Conservation (phyloP, 495 filamentous ascomycete genomes). For the Trypethelium eluteriae region DNA sequence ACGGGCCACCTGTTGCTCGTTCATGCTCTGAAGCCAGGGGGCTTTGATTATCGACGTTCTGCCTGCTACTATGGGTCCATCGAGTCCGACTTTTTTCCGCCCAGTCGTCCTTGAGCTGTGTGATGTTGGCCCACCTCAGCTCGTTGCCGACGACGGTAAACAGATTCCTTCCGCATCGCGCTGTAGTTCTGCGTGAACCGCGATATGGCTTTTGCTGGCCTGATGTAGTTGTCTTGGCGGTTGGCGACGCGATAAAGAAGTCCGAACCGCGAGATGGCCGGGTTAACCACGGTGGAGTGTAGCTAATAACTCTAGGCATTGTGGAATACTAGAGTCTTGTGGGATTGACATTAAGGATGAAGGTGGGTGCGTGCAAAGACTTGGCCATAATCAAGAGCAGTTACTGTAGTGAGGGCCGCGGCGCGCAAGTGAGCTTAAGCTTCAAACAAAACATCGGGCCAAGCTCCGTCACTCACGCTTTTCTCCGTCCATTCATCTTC, state of each 20-base stretch:
- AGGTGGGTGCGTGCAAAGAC: not conserved
- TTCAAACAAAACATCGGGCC: not conserved
- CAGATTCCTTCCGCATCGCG: slow-evolving; percentile 66
- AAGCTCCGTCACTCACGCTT: not conserved
- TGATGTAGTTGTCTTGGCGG: slow-evolving; percentile 33
- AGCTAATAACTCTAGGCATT: slow-evolving; percentile 76
- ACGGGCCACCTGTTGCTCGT: not conserved
- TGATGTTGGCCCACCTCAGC: slow-evolving; percentile 77
- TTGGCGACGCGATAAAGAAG: slow-evolving; percentile 45
- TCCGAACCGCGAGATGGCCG: slow-evolving; percentile 64
- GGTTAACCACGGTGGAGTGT: slow-evolving; percentile 76
- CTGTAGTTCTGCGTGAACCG: slow-evolving; percentile 61
- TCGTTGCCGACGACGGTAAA: slow-evolving; percentile 79
- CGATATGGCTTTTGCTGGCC: slow-evolving; percentile 31
- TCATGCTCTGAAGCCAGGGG: not conserved
- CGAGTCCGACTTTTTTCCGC: slow-evolving; percentile 26
- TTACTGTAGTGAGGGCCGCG: not conserved
- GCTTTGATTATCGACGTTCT: not conserved
- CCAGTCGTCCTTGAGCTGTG: slow-evolving; percentile 65
- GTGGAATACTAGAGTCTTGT: slow-evolving; percentile 16
- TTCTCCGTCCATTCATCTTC: not conserved
- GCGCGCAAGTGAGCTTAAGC: not conserved
- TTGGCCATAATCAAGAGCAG: too few species aligned
- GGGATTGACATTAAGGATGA: not conserved
- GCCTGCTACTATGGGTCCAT: slow-evolving; percentile 14